Evolutionary conservation across 106 monocot species (phyloP).

Genomic region (Triglochin maritima): DNA sequence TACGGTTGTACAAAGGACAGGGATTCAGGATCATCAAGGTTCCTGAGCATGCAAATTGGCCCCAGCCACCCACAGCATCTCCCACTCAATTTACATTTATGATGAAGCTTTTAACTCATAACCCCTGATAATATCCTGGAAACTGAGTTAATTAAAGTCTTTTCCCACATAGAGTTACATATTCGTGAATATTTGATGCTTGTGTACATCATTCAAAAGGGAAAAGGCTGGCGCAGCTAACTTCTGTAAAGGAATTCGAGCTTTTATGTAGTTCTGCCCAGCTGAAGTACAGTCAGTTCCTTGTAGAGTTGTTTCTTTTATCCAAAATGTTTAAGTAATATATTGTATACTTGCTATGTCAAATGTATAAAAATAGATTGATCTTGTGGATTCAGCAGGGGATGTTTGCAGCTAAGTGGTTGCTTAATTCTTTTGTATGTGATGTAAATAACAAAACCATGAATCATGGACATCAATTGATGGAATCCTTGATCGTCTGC

Average conservation of each 20-base stretch:
- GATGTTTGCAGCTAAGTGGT: background rate
- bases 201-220: background rate
- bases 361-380: background rate
- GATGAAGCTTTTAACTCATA: conserved; percentile 38
- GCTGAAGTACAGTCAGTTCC: too few relatives aligned
- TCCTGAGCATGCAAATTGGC: conserved; percentile 62
- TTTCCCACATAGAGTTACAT: background rate
- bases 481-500: too few relatives aligned
- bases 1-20: conserved; percentile 44
- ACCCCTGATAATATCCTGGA: background rate
- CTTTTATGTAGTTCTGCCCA: too few relatives aligned
- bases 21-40: conserved; percentile 55
- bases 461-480: too few relatives aligned
- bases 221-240: too few relatives aligned
- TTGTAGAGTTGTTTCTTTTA: too few relatives aligned
- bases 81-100: conserved; percentile 46
- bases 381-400: background rate
- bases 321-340: too few relatives aligned
- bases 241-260: too few relatives aligned
- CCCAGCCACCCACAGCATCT: conserved; percentile 45
- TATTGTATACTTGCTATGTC: too few relatives aligned
- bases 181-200: background rate
- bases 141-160: background rate
- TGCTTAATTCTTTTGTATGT: too few relatives aligned
- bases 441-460: too few relatives aligned